Percentiles rank a stretch among this genome's conserved stretches.
Evolutionary conservation across 2,329 filamentous ascomycete genomes (phyloP).

Genomic region (Grosmannia huntii): DNA sequence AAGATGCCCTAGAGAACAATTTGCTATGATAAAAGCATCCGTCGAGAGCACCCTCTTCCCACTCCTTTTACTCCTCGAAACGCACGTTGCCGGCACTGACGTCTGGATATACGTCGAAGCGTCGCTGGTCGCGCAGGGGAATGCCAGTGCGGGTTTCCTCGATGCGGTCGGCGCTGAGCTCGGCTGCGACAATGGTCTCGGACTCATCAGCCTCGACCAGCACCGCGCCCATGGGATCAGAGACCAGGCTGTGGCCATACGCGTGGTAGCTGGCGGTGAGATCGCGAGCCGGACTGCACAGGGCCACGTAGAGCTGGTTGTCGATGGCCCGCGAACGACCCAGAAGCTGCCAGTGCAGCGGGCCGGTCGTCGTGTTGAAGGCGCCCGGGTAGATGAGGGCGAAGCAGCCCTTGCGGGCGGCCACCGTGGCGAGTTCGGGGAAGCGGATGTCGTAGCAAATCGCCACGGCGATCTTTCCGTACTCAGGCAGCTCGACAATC

Average conservation of each 20-base stretch:
- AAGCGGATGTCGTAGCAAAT: constrained; percentile 99
- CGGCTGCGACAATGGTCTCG: constrained; percentile 63
- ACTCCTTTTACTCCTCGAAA: background rate
- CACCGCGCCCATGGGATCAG: constrained; percentile 78
- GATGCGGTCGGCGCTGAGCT: constrained; percentile 56
- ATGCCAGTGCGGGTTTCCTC: constrained; percentile 69
- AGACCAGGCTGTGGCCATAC: constrained; percentile 82
- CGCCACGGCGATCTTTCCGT: constrained; percentile 74
- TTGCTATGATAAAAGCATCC: no score
- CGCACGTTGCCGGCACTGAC: constrained; percentile 49
- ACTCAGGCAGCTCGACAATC: constrained; percentile 73
- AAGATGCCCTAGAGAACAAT: no score
- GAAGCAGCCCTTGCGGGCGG: constrained; percentile 76
- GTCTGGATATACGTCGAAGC: constrained; percentile 94
- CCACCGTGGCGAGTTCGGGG: constrained; percentile 82
- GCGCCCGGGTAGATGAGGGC: constrained; percentile 87
- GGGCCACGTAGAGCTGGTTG: constrained; percentile 74
- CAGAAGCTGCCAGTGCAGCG: constrained; percentile 79
- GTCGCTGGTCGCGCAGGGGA: constrained; percentile 68
- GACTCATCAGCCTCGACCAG: constrained; percentile 64
- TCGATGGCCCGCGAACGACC: constrained; percentile 70
- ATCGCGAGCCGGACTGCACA: constrained; percentile 86
- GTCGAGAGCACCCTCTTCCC: no score
- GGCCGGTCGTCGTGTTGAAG: constrained; percentile 89
- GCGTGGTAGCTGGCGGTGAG: constrained; percentile 68